A percentile compares a stretch with the other conserved stretches of the same genome.
Evolutionary conservation across 2,329 filamentous ascomycete species (phyloP).

Genomic region (Xylaria arbuscula): DNA sequence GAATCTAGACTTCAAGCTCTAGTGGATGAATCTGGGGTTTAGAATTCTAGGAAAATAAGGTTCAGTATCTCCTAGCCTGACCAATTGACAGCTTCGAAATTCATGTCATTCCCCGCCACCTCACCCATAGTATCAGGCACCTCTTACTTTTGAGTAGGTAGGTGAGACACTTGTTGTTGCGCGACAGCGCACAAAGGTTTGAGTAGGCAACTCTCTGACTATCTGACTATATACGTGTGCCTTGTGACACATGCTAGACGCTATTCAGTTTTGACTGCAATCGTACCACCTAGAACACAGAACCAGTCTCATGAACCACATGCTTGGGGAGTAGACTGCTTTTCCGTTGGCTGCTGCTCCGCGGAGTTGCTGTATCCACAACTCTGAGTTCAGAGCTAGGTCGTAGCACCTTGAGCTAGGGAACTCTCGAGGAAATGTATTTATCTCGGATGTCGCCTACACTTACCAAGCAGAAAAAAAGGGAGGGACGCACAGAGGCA

Average conservation of each 20-base stretch:
- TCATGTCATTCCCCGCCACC: neutral
- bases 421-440: neutral
- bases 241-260: too few species aligned
- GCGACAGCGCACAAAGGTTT: too few species aligned
- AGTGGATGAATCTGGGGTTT: neutral
- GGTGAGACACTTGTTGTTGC: too few species aligned
- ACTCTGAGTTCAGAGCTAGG: constrained; percentile 7
- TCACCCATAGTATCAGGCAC: neutral
- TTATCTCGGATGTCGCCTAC: too few species aligned
- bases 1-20: neutral
- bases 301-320: too few species aligned
- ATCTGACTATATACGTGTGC: too few species aligned
- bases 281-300: too few species aligned
- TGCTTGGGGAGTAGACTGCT: neutral
- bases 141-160: neutral
- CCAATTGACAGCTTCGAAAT: neutral
- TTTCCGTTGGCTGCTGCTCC: neutral
- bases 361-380: too few species aligned
- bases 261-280: too few species aligned
- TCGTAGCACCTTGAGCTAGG: neutral
- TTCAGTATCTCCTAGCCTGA: neutral
- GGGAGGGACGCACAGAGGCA: too few species aligned
- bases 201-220: too few species aligned
- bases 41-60: neutral
- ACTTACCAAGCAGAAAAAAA: too few species aligned